phyloP scores from a whole-genome alignment of 2,329 filamentous ascomycete genomes.

The Plectosphaerella cucumerina region DNA sequence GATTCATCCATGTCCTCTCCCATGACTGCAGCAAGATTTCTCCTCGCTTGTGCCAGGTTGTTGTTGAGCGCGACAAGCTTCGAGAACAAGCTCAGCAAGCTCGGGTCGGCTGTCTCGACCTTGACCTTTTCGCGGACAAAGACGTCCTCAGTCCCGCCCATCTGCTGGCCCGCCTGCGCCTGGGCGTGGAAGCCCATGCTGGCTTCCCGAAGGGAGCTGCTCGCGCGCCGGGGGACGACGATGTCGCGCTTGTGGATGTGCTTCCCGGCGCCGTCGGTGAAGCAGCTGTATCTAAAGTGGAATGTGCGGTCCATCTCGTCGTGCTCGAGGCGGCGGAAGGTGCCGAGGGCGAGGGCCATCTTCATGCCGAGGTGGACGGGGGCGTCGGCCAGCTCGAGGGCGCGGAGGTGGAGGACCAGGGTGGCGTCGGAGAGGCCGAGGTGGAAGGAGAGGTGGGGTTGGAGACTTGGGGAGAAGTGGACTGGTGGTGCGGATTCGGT shows the following conservation, averaged over 20 bases:
- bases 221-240: conserved; percentile 7
- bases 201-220: neutral
- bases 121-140: conserved; percentile 85
- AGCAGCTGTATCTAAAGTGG: conserved; percentile 43
- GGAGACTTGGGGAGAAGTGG: conserved; percentile 40
- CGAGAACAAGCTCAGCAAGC: conserved; percentile 74
- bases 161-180: conserved; percentile 3
- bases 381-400: conserved; percentile 63
- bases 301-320: conserved; percentile 80
- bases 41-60: conserved; percentile 63
- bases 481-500: conserved; percentile 35
- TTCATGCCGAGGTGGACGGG: conserved; percentile 59
- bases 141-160: conserved; percentile 48
- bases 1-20: conserved; percentile 43
- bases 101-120: conserved; percentile 86
- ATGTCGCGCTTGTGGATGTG: conserved; percentile 8
- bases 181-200: conserved; percentile 1
- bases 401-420: conserved; percentile 65
- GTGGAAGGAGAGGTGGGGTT: conserved; percentile 69
- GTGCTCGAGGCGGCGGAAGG: conserved; percentile 60
- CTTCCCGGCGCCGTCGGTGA: conserved; percentile 15
- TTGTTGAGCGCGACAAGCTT: conserved; percentile 78
- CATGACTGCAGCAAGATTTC: conserved; percentile 75
- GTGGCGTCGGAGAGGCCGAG: conserved; percentile 66
- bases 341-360: conserved; percentile 66